Base-by-base conservation (phyloP, 768 basidiomycete species). In the Podaxis sp. region DNA sequence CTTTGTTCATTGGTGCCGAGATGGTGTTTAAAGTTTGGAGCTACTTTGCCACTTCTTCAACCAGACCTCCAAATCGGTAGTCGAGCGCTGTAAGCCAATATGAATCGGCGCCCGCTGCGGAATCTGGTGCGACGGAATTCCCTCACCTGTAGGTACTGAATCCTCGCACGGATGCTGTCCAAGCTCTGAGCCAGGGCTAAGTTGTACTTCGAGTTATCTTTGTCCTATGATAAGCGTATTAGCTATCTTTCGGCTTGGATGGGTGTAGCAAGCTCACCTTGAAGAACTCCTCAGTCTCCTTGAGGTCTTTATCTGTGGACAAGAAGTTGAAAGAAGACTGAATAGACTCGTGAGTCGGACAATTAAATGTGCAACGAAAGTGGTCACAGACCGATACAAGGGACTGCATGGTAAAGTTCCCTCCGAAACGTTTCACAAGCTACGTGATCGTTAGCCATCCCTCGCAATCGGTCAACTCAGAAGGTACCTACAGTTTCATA, bases 281-380 rank as follows among this genome's bases (percentile, higher is more conserved):
- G 80, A 94, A 98, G 81, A 93, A 96, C 3, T 75, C 82, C 56
- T 81, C 80, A 13, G 86, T 80, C 22, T 77, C 79, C 56, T 85
- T 75, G 46, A 83, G 79, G 75, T 97, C 96, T 63, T 84, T 73
- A 64, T 87, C 76, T 22, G 84, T 85, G n/a, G 88, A 85, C 59
- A 96, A 77, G 33, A 75, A 74, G 27, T 72, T 70, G 72, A 77
- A 75, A 2, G 78, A 71, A 57, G 65, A 67, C 78, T 79, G 64
- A n/a, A 13, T 33, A 3, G 27, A 50, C 55, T 15, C 33, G n/a
- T 66, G 25, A 62, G 29, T 37, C 13, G 43, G 24, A 9, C 25
- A 12, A 13, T 53, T 15, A 50, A 40, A 36, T 55, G 2, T 19
- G 40, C n/a, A 12, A 33, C 17, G 43, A 36, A 27, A 6, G 52